These are phyloP conservation scores for Ophiostoma pallidulum DNA, from an alignment of 2,329 filamentous ascomycete species.

Conservation along the genomic window DNA sequence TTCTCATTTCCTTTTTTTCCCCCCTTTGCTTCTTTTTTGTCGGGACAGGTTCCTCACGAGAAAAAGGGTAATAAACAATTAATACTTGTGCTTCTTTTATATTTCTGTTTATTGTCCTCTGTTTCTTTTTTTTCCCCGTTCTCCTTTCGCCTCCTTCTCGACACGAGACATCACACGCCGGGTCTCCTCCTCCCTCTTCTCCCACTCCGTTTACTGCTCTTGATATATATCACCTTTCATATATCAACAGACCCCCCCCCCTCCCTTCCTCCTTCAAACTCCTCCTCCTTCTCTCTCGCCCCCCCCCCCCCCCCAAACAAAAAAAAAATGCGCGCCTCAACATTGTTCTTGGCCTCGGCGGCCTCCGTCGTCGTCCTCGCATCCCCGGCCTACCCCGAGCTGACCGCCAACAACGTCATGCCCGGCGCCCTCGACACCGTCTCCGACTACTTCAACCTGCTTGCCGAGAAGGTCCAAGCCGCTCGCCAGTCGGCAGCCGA, in stretches of 20 bases:
- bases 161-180: too few relatives aligned
- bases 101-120: constrained; percentile 1
- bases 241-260: too few relatives aligned
- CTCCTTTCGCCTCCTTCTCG: not conserved
- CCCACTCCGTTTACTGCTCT: too few relatives aligned
- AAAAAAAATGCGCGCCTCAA: constrained; percentile 44
- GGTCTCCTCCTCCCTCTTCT: too few relatives aligned
- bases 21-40: not conserved
- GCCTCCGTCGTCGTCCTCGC: constrained; percentile 36
- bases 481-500: constrained; percentile 31
- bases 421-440: constrained; percentile 37
- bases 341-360: constrained; percentile 34
- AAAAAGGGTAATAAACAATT: not conserved
- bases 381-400: constrained; percentile 37
- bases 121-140: not conserved
- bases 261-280: too few relatives aligned
- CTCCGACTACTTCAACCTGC: constrained; percentile 51
- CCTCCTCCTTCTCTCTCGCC: too few relatives aligned
- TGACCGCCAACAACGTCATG: constrained; percentile 31
- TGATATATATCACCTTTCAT: too few relatives aligned
- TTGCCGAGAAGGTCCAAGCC: constrained; percentile 45
- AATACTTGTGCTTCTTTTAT: not conserved
- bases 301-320: too few relatives aligned
- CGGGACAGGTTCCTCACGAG: constrained; percentile 4
- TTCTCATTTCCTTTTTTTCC: not conserved